Evolutionary conservation across 768 basidiomycete species (phyloP), one percentile per base, ranked within the genome.

Genomic region (Leccinum imitatum): DNA sequence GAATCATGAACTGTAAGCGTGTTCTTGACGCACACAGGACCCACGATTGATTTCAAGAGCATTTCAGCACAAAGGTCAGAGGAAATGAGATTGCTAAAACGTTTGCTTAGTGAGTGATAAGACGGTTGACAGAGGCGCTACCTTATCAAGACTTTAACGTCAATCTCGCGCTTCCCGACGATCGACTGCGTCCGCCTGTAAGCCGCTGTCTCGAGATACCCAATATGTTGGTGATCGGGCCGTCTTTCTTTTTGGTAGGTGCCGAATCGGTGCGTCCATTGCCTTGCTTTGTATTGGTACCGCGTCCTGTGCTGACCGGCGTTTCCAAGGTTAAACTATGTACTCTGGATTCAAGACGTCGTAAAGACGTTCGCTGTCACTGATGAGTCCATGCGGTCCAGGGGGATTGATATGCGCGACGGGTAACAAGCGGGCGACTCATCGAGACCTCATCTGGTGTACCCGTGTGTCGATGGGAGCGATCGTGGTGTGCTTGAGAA

Each of bases 151-250:
- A 27, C 27, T 27, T 27, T 27, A 27, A 27, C 27, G 27, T 27
- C 7, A 27, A 7, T 27, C 27, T 27, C 27, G 27, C 8, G 27
- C 27, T 27, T 27, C 25, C 25, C 25, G 25, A 78, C 3, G 82
- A 93, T 73, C 78, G 95, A 57, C 75, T 97, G 6, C 96, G 95
- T 73, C 95, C 95, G 33, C 90, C 95, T 0, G 94, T 96, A 68
- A 59, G 85, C 71, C 13, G 27, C 31, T 25, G 9, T 25, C n/a
- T 53, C 37, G 8, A 48, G 9, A 4, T 46, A 19, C 15, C 31
- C 46, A 3, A 7, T 21, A 41, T 6, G 19, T 5, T 15, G 9
- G 27, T 27, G 27, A 27, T 27, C 27, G 27, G 27, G 27, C 8
- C 17, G 3, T 6, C 30, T 35, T 13, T n/a, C 17, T 17, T 44